phyloP scores from a whole-genome alignment of 306 rosid species.

The Casuarina cunninghamiana region DNA sequence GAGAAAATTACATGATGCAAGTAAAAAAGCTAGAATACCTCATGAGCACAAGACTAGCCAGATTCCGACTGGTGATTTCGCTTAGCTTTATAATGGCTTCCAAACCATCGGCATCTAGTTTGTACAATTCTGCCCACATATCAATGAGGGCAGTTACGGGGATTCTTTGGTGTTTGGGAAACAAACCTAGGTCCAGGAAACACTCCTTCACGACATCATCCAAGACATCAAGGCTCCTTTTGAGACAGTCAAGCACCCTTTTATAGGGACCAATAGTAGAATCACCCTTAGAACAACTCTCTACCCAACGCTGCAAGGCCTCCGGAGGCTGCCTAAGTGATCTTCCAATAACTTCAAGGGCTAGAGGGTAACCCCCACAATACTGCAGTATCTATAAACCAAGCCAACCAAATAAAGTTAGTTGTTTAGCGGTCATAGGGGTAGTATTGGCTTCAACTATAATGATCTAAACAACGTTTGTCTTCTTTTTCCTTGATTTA shows the following conservation, averaged over 20 bases:
- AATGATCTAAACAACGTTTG: too few species aligned
- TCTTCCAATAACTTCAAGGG: slow-evolving; percentile 17
- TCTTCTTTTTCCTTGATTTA: too few species aligned
- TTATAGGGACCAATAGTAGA: slow-evolving; percentile 31
- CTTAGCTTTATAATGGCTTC: slow-evolving; percentile 10
- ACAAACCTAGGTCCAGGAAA: slow-evolving; percentile 52
- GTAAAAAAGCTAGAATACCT: slow-evolving; percentile 25
- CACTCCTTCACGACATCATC: slow-evolving; percentile 40
- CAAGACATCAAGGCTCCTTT: slow-evolving; percentile 44
- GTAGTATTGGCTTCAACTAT: background rate
- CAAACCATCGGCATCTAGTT: slow-evolving; percentile 11
- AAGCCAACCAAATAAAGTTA: background rate
- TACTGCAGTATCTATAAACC: too few species aligned
- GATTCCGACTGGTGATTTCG: background rate
- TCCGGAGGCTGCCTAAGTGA: slow-evolving; percentile 30
- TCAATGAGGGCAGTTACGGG: slow-evolving; percentile 31
- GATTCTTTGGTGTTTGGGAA: slow-evolving; percentile 36
- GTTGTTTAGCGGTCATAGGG: background rate
- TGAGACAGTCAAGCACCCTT: slow-evolving; percentile 36
- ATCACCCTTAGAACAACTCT: slow-evolving; percentile 25
- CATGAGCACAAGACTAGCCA: slow-evolving; percentile 7
- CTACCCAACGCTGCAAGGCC: slow-evolving; percentile 40
- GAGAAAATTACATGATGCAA: background rate
- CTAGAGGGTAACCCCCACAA: too few species aligned
- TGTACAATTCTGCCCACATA: slow-evolving; percentile 28